A percentile compares a stretch with the other conserved stretches of the same genome.
Conservation (phyloP, 768 basidiomycete genomes). For the Macrocybe gigantea region DNA sequence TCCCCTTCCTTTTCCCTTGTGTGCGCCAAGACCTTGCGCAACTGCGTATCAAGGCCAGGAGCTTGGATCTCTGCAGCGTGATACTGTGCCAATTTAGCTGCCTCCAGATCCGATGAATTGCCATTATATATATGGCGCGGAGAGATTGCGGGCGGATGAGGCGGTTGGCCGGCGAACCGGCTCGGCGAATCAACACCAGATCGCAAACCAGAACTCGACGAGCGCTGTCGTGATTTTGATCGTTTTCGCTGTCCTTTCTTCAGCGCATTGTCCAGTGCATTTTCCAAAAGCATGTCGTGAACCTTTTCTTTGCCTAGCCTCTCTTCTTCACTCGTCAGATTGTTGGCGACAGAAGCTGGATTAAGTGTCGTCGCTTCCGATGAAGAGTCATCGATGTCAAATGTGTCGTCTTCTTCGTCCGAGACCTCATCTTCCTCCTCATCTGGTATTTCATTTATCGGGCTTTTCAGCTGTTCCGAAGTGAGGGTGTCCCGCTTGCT, state of each 20-base stretch:
- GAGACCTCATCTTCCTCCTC: constrained; percentile 46
- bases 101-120: constrained; percentile 16
- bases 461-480: constrained; percentile 7
- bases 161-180: constrained; percentile 48
- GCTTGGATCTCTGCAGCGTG: constrained; percentile 31
- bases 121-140: constrained; percentile 50
- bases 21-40: neutral
- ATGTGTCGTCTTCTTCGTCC: constrained; percentile 68
- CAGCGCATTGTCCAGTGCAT: constrained; percentile 23
- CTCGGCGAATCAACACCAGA: constrained; percentile 64
- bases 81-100: constrained; percentile 2
- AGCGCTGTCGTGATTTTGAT: constrained; percentile 40
- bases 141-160: constrained; percentile 39
- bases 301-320: constrained; percentile 21
- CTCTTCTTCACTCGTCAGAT: constrained; percentile 8
- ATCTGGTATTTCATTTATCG: constrained; percentile 8
- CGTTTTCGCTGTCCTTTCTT: constrained; percentile 25
- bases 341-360: constrained; percentile 3
- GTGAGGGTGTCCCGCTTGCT: constrained; percentile 13
- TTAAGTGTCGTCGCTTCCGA: constrained; percentile 34
- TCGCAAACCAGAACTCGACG: constrained; percentile 27
- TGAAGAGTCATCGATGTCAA: constrained; percentile 91
- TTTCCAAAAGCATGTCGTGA: constrained; percentile 17
- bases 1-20: constrained; percentile 46
- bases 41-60: constrained; percentile 23